Conservation (phyloP, 1,284 basidiomycete genomes). For the Cryptococcus floricola region DNA sequence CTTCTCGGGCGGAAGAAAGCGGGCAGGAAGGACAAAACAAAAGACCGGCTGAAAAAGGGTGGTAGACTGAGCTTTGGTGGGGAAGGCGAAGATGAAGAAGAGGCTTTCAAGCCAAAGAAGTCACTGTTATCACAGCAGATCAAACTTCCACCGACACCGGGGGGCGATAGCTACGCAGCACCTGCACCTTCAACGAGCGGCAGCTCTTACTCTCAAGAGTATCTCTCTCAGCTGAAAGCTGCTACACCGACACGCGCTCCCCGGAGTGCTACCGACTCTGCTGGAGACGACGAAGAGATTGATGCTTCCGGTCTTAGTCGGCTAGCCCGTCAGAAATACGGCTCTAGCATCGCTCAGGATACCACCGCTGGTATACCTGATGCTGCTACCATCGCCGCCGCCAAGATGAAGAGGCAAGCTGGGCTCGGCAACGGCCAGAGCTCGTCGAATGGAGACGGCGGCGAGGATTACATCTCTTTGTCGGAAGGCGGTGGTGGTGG, state of each 20-base stretch:
- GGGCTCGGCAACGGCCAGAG: constrained; percentile 52
- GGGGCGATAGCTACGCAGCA: not conserved
- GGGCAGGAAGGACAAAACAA: constrained; percentile 49
- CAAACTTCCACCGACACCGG: constrained; percentile 26
- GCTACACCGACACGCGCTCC: constrained; percentile 63
- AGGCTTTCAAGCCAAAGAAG: constrained; percentile 46
- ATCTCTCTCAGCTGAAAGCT: constrained; percentile 78
- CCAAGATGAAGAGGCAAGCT: constrained; percentile 73
- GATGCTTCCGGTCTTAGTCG: constrained; percentile 21
- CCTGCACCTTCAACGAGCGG: constrained; percentile 48
- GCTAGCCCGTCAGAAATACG: constrained; percentile 44
- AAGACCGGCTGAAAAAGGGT: constrained; percentile 45
- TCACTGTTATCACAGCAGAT: constrained; percentile 46
- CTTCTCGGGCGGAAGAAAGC: constrained; percentile 45
- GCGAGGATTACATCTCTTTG: constrained; percentile 78
- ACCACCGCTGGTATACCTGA: constrained; percentile 63
- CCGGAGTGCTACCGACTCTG: constrained; percentile 28
- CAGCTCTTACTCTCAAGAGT: constrained; percentile 65
- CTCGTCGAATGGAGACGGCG: constrained; percentile 53
- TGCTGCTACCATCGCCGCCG: constrained; percentile 68
- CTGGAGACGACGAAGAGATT: constrained; percentile 55
- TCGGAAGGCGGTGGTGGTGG: constrained; percentile 50
- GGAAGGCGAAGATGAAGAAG: constrained; percentile 42
- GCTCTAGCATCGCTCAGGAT: constrained; percentile 42
- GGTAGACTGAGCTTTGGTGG: constrained; percentile 75